Percentiles rank a stretch among this genome's conserved stretches.
Evolutionary conservation across 164 flowering plant species (phyloP).

Genomic region (Platanus orientalis): DNA sequence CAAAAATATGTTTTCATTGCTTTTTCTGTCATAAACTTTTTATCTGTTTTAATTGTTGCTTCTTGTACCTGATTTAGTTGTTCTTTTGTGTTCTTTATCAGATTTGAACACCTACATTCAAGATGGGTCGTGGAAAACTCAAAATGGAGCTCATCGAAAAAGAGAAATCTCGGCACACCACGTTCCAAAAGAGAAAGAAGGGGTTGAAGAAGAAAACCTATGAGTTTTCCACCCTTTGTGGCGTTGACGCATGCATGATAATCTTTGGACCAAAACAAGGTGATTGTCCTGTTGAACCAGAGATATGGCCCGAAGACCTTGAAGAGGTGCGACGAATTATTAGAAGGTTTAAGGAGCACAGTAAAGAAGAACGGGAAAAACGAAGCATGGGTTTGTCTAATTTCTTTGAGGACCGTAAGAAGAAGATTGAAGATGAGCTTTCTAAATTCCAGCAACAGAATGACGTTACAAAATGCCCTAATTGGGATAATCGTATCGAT

Average conservation of each 20-base stretch:
- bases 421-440: neutral
- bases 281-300: neutral
- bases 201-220: slow-evolving; percentile 22
- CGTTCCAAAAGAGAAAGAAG: slow-evolving; percentile 17
- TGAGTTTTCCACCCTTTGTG: slow-evolving; percentile 28
- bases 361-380: slow-evolving; percentile 7
- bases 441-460: neutral
- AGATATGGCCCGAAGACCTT: slow-evolving; percentile 5
- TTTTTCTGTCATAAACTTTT: too few species aligned
- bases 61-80: too few species aligned
- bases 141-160: slow-evolving; percentile 11
- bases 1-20: too few species aligned
- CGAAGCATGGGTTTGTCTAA: neutral
- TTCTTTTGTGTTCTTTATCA: too few species aligned
- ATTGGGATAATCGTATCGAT: neutral
- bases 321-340: slow-evolving; percentile 2
- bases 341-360: neutral
- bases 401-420: slow-evolving; percentile 1
- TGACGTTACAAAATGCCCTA: neutral
- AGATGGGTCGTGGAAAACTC: slow-evolving; percentile 24
- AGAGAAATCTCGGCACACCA: slow-evolving; percentile 14
- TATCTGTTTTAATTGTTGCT: too few species aligned
- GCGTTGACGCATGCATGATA: slow-evolving; percentile 21
- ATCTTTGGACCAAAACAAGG: neutral
- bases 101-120: too few species aligned